phyloP scores from a whole-genome alignment of 2,329 filamentous ascomycete genomes.

The Aspergillus hiratsukae region DNA sequence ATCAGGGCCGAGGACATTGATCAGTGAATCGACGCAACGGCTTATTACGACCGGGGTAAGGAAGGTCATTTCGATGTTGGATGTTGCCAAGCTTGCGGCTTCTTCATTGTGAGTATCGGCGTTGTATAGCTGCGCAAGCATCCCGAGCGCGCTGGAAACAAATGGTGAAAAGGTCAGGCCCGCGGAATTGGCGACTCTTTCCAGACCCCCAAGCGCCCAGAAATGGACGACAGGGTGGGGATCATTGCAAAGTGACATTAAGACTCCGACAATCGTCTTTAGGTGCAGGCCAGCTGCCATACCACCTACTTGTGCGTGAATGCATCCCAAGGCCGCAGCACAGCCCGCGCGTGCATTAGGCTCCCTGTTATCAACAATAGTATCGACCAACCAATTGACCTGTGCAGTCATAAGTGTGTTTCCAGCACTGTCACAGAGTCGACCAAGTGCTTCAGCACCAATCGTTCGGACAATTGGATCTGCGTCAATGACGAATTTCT shows the following conservation, averaged over 20 bases:
- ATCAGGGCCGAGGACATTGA: conserved; percentile 94
- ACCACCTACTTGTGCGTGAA: conserved; percentile 91
- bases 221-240: conserved; percentile 93
- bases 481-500: conserved; percentile 71
- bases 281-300: conserved; percentile 97
- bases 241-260: conserved; percentile 97
- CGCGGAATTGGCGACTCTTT: conserved; percentile 82
- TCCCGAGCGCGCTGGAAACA: conserved; percentile 83
- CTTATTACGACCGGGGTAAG: conserved; percentile 78
- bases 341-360: conserved; percentile 90
- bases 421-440: conserved; percentile 78
- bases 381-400: conserved; percentile 88
- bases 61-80: conserved; percentile 83
- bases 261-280: conserved; percentile 92
- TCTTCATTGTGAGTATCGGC: conserved; percentile 89
- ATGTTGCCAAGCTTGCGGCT: conserved; percentile 71
- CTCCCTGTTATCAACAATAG: conserved; percentile 88
- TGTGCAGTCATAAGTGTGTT: conserved; percentile 84
- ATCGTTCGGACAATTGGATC: conserved; percentile 84
- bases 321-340: conserved; percentile 86
- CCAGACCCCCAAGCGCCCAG: conserved; percentile 87
- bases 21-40: conserved; percentile 86
- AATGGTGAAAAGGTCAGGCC: conserved; percentile 88
- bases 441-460: conserved; percentile 78
- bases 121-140: conserved; percentile 89